Evolutionary conservation across 1,284 basidiomycete genomes (phyloP), one percentile per base, ranked within the genome.

Genomic region (Trametes pubescens): DNA sequence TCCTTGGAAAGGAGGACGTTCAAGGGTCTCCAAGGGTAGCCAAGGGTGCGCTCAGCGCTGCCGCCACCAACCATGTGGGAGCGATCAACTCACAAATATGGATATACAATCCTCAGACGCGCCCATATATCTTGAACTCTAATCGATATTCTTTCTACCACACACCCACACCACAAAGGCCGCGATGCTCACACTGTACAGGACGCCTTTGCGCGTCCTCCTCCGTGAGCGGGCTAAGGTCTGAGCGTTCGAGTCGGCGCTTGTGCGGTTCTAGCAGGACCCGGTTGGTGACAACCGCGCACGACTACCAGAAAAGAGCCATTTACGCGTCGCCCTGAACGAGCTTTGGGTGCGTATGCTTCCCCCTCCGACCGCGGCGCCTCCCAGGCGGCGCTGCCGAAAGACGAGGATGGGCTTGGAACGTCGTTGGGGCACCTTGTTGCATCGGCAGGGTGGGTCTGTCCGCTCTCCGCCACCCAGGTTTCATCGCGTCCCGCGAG

Each of bases 101-200:
- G 1, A n/a, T 16, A 43, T 43, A 43, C 40, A 38, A 16, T 7
- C 4, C 40, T 3, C 29, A 32, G 40, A 43, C 18, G 40, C 14
- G 18, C 37, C 37, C 43, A 24, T 24, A 26, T 24, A 26, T 47
- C 9, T 18, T 4, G 44, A 14, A 22, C 21, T 14, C 2, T 11
- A 21, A 47, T 10, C 8, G 24, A 11, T 6, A 18, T 2, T n/a
- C 22, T 24, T 18, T 47, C 11, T 21, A 24, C 10, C 44, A 24
- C 10, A 47, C 22, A 47, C 44, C 44, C 44, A 48, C 47, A 24
- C 11, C 22, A 48, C 47, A 11, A 48, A 48, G 47, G 47, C 47
- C 24, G 47, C 47, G 47, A 48, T 26, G 47, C 47, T 48, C 47
- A 48, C 47, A 29, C 47, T 24, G 47, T 16, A 48, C 47, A 48